phyloP scores from a whole-genome alignment of 441 rosid genomes.

The Flueggea neowawraea region DNA sequence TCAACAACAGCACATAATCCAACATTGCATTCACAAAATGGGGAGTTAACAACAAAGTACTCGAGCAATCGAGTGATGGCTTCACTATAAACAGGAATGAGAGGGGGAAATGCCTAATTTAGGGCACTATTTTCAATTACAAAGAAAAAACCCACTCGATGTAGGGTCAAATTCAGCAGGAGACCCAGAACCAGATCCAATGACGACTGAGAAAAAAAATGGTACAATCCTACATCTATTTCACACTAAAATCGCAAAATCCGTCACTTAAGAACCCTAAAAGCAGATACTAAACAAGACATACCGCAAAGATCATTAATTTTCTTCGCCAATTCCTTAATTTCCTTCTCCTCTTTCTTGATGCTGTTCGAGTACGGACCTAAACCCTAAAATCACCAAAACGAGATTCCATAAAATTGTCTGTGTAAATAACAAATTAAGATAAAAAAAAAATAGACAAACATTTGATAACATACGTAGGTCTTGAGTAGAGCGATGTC shows the following conservation, averaged over 20 bases:
- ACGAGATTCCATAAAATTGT: background rate
- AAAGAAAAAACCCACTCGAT: background rate
- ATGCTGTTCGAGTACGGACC: conserved; percentile 89
- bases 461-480: conserved; percentile 40
- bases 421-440: background rate
- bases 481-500: conserved; percentile 97
- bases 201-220: too few relatives aligned
- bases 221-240: background rate
- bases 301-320: conserved; percentile 90
- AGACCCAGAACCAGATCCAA: too few relatives aligned
- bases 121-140: too few relatives aligned
- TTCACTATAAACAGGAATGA: too few relatives aligned
- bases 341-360: conserved; percentile 91
- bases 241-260: background rate
- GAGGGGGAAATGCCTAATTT: too few relatives aligned
- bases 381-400: conserved; percentile 53
- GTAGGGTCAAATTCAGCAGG: background rate
- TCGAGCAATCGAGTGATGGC: too few relatives aligned
- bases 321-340: conserved; percentile 86
- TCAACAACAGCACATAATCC: too few relatives aligned
- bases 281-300: conserved; percentile 2
- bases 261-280: background rate
- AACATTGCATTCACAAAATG: too few relatives aligned
- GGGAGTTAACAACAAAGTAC: too few relatives aligned
- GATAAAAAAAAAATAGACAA: background rate